Conservation (phyloP, 2,329 filamentous ascomycete genomes). For the Penicillium sp. region DNA sequence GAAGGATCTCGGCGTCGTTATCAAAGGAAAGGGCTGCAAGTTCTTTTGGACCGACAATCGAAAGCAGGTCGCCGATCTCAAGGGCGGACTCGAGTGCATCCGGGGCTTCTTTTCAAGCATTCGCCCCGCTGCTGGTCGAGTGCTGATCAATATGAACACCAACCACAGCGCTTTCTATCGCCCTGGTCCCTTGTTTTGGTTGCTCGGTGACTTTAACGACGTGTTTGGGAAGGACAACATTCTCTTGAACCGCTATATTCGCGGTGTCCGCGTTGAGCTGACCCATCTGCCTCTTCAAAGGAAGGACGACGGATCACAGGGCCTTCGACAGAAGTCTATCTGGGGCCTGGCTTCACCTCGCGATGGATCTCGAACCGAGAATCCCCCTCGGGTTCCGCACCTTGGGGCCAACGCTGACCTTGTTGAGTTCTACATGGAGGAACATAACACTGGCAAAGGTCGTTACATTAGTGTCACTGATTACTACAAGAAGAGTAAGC, state of each 20-base stretch:
- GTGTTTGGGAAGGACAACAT: background rate
- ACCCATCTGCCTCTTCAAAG: constrained; percentile 6
- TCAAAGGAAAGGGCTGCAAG: constrained; percentile 17
- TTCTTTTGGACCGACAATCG: constrained; percentile 17
- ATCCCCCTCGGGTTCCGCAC: constrained; percentile 2
- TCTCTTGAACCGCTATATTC: constrained; percentile 10
- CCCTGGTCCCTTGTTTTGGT: background rate
- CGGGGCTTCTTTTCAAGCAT: constrained; percentile 24
- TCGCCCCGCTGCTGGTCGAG: constrained; percentile 10
- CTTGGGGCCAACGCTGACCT: constrained; percentile 9
- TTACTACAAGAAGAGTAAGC: constrained; percentile 23
- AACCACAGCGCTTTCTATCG: constrained; percentile 21
- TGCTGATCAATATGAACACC: constrained; percentile 22
- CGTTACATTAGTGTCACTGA: constrained; percentile 20
- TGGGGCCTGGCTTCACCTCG: constrained; percentile 11
- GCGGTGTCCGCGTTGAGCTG: constrained; percentile 12
- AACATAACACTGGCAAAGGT: constrained; percentile 5
- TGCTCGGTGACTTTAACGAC: background rate
- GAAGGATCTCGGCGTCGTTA: constrained; percentile 4
- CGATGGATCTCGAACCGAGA: constrained; percentile 7
- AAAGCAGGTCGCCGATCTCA: constrained; percentile 8
- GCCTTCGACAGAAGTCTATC: constrained; percentile 7
- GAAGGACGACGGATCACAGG: background rate
- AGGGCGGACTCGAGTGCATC: constrained; percentile 14
- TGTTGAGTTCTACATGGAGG: constrained; percentile 13